Evolutionary conservation across 1,284 basidiomycete species (phyloP).

Genomic region (Apiotrichum montevideense): DNA sequence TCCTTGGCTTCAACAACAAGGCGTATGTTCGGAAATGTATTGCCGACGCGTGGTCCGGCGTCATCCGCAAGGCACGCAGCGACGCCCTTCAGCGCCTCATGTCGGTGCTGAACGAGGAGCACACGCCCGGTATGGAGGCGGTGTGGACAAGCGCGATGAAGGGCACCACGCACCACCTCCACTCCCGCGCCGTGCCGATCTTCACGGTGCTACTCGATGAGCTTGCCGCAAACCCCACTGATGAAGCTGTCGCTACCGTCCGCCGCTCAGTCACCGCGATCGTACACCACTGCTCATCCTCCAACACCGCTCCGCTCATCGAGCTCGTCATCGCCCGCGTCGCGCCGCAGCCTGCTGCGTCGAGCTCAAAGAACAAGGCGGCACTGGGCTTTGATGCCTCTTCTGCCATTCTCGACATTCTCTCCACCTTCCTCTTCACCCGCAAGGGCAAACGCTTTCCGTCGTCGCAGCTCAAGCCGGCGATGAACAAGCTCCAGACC

Average conservation of each 20-base stretch:
- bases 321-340: slow-evolving; percentile 47
- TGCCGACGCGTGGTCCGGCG: slow-evolving; percentile 44
- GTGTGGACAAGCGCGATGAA: slow-evolving; percentile 35
- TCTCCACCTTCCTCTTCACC: slow-evolving; percentile 49
- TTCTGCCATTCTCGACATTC: slow-evolving; percentile 24
- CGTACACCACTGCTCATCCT: slow-evolving; percentile 66
- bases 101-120: slow-evolving; percentile 29
- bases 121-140: slow-evolving; percentile 34
- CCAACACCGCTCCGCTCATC: slow-evolving; percentile 58
- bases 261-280: slow-evolving; percentile 60
- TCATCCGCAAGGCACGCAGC: slow-evolving; percentile 39
- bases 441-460: slow-evolving; percentile 50
- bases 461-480: slow-evolving; percentile 47
- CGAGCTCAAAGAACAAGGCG: slow-evolving; percentile 13
- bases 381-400: slow-evolving; percentile 4
- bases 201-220: slow-evolving; percentile 52
- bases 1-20: slow-evolving; percentile 36
- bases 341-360: slow-evolving; percentile 7
- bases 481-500: slow-evolving; percentile 34
- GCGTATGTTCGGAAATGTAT: slow-evolving; percentile 43
- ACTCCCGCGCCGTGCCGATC: slow-evolving; percentile 64
- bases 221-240: slow-evolving; percentile 24
- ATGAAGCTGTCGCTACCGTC: slow-evolving; percentile 44
- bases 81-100: slow-evolving; percentile 31
- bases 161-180: slow-evolving; percentile 65